Base-by-base conservation (phyloP, 768 basidiomycete species). In the Chalciporus sphaerocephalus region DNA sequence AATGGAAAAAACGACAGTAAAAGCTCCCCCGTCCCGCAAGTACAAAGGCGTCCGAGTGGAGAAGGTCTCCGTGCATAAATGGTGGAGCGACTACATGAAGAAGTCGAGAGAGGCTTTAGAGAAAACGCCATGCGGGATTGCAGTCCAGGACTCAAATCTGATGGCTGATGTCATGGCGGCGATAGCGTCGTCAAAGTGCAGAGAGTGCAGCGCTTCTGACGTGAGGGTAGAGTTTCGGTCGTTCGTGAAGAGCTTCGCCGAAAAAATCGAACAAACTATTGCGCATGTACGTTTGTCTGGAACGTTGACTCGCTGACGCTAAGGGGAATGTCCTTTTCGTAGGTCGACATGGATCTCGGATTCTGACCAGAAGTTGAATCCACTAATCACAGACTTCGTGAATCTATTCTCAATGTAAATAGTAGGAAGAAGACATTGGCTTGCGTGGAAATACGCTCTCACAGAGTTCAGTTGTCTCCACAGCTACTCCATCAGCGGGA, bases 401-500 rank as follows among this genome's bases (percentile, higher is more conserved):
- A 0, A 33, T 42, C 44, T 40, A 46, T 45, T 34, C 39, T 40
- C 18, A 21, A 41, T 42, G 40, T 54, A 53, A 54, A 48, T 44
- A 47, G 42, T 32, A 49, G 33, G 38, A 41, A 39, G 28, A 28
- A 13, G 25, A 21, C 25, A 25, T 7, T 15, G 30, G 23, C 47
- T 27, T 39, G 28, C 27, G 18, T 47, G 22, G 17, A 51, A 48
- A 47, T 52, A 51, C 48, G 42, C 33, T 24, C 44, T 52, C 38
- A 42, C 40, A 37, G 41, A 20, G 36, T 43, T 55, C 50, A 60
- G 39, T 33, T 54, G 25, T 64, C 59, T 42, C 55, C 55, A 47
- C 42, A 27, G 15, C 38, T 46, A 18, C 46, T 40, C 60, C 59
- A 30, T 50, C 44, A 38, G 56, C 54, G 51, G 62, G 61, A 51